Conservation (phyloP, 768 basidiomycete genomes). For the Phaeotremella skinneri region DNA sequence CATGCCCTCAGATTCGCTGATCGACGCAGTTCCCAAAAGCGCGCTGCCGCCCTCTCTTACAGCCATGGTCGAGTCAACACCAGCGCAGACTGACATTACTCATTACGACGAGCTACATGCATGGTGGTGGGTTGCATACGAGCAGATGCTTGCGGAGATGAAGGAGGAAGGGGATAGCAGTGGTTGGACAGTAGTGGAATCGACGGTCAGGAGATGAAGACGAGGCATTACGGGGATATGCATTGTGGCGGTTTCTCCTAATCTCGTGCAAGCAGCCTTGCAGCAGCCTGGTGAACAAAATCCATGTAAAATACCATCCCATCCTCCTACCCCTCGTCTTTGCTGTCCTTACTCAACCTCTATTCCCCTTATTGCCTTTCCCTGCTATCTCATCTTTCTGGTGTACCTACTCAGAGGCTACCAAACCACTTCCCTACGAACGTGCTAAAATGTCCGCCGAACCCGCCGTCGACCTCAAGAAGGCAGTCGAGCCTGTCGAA, state of each 20-base stretch:
- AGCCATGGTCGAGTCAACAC: conserved; percentile 19
- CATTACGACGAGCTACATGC: conserved; percentile 39
- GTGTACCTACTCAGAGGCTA: too few relatives aligned
- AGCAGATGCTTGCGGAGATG: conserved; percentile 40
- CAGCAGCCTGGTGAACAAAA: not conserved
- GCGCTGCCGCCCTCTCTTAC: conserved; percentile 24
- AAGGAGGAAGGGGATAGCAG: conserved; percentile 22
- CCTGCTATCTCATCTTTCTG: too few relatives aligned
- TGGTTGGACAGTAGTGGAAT: conserved; percentile 42
- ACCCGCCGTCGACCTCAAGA: conserved; percentile 43
- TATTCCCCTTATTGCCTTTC: too few relatives aligned
- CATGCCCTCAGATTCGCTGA: conserved; percentile 8
- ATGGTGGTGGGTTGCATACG: conserved; percentile 51
- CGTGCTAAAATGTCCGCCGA: conserved; percentile 30
- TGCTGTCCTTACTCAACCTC: too few relatives aligned
- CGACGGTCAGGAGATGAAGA: conserved; percentile 28
- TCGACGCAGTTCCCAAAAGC: not conserved
- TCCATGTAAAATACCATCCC: not conserved
- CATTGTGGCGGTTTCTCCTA: not conserved
- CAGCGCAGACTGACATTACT: conserved; percentile 28
- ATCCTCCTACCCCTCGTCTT: too few relatives aligned
- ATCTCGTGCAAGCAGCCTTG: not conserved
- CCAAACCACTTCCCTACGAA: not conserved
- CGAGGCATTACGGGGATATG: not conserved
- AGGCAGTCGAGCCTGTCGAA: conserved; percentile 36